Conservation (phyloP, 1,284 basidiomycete species). For the Puccinia coronata region DNA sequence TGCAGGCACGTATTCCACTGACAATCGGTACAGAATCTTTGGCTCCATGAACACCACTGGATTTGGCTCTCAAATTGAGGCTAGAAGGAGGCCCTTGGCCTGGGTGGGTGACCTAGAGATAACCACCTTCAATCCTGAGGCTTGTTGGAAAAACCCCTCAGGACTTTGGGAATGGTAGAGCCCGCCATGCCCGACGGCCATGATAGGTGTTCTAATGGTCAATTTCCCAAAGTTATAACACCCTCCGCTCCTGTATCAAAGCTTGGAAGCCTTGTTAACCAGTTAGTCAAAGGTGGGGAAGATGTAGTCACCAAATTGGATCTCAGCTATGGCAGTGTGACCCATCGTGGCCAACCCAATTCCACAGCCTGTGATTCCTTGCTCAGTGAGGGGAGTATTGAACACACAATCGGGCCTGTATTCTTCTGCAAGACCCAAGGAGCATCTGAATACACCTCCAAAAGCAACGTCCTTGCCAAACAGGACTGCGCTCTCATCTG, state of each 20-base stretch:
- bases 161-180: constrained; percentile 92
- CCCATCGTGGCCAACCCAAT: constrained; percentile 90
- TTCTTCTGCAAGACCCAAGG: constrained; percentile 82
- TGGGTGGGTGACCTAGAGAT: constrained; percentile 90
- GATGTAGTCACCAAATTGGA: constrained; percentile 65
- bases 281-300: constrained; percentile 70
- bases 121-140: constrained; percentile 87
- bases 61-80: constrained; percentile 84
- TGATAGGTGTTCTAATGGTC: constrained; percentile 82
- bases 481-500: constrained; percentile 78
- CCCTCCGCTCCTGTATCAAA: constrained; percentile 83
- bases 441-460: constrained; percentile 48
- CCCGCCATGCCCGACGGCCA: constrained; percentile 89
- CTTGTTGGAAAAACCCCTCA: constrained; percentile 90
- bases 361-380: constrained; percentile 91
- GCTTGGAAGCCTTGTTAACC: constrained; percentile 93
- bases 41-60: constrained; percentile 94
- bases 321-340: constrained; percentile 90
- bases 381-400: constrained; percentile 82
- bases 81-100: constrained; percentile 84
- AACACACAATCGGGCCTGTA: constrained; percentile 92
- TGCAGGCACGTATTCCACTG: constrained; percentile 88
- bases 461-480: constrained; percentile 87
- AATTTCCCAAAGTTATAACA: constrained; percentile 78
- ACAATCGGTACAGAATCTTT: constrained; percentile 81